phyloP scores from a whole-genome alignment of 1,139 yeast species.

The Yamadazyma pseudoaaseri region DNA sequence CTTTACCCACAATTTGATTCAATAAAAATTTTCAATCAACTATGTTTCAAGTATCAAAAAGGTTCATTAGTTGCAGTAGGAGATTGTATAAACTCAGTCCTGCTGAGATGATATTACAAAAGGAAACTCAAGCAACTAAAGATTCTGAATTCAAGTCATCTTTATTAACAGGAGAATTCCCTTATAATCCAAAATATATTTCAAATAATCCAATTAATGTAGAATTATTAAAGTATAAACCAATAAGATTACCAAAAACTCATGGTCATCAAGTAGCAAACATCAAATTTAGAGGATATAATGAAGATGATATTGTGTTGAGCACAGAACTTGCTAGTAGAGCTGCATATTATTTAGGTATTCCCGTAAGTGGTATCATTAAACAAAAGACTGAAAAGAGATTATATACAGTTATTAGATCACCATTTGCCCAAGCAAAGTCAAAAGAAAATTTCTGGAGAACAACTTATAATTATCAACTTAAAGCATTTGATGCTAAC shows the following conservation, averaged over 20 bases:
- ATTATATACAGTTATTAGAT: conserved; percentile 88
- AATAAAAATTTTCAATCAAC: conserved; percentile 1
- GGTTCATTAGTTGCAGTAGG: conserved; percentile 2
- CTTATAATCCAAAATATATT: conserved; percentile 42
- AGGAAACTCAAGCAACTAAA: conserved; percentile 25
- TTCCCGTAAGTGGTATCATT: conserved; percentile 62
- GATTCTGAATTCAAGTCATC: conserved; percentile 28
- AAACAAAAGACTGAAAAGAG: conserved; percentile 67
- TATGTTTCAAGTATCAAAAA: conserved; percentile 1
- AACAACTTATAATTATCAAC: conserved; percentile 71
- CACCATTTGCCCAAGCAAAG: conserved; percentile 94
- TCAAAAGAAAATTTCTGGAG: conserved; percentile 94
- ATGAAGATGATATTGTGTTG: conserved; percentile 66
- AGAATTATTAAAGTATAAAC: conserved; percentile 78
- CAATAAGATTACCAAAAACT: conserved; percentile 64
- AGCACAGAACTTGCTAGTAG: conserved; percentile 85
- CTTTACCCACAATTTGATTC: background rate
- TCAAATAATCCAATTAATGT: conserved; percentile 72
- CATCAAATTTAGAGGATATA: conserved; percentile 70
- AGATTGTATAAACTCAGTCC: conserved; percentile 21
- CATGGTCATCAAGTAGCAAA: conserved; percentile 75
- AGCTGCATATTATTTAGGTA: conserved; percentile 85
- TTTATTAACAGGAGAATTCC: conserved; percentile 28
- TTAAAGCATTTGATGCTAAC: conserved; percentile 80
- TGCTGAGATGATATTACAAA: conserved; percentile 27